Conservation (phyloP, 192 early-diverging fungal genomes). For the Gonapodya prolifera region DNA sequence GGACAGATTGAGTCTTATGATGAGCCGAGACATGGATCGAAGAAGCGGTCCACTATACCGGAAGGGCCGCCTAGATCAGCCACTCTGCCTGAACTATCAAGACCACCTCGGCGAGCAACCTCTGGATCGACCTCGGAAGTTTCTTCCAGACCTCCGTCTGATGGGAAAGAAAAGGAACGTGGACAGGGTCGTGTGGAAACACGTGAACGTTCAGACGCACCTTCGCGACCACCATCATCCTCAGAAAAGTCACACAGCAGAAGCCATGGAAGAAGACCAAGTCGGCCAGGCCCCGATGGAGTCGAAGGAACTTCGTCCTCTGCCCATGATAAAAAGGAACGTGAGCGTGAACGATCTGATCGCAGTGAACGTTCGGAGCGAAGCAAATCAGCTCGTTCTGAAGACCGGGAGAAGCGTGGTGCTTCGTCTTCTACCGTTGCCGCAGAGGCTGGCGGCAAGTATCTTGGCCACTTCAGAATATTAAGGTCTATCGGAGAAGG, state of each 20-base stretch:
- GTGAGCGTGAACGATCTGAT: background rate
- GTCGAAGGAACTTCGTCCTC: background rate
- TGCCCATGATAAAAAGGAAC: background rate
- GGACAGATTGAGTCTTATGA: background rate
- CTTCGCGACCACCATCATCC: background rate
- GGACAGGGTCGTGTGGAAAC: background rate
- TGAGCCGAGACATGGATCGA: background rate
- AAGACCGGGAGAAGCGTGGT: slow-evolving; percentile 1
- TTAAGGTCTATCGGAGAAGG: slow-evolving; percentile 11
- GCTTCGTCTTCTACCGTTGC: background rate
- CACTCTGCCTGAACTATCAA: background rate
- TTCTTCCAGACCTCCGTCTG: background rate
- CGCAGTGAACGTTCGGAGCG: background rate
- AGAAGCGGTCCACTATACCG: background rate
- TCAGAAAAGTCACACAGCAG: background rate
- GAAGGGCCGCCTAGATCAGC: background rate
- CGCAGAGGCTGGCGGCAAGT: background rate
- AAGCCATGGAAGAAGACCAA: background rate
- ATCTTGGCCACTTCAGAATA: slow-evolving; percentile 10
- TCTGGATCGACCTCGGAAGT: background rate
- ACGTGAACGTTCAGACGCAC: background rate
- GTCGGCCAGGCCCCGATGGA: background rate
- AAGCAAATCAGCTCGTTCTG: background rate
- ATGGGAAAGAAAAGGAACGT: background rate
- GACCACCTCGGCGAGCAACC: background rate